Evolutionary conservation across 331 rosid genomes (phyloP), one percentile per base, ranked within the genome.

Genomic region (Stylosanthes scabra): DNA sequence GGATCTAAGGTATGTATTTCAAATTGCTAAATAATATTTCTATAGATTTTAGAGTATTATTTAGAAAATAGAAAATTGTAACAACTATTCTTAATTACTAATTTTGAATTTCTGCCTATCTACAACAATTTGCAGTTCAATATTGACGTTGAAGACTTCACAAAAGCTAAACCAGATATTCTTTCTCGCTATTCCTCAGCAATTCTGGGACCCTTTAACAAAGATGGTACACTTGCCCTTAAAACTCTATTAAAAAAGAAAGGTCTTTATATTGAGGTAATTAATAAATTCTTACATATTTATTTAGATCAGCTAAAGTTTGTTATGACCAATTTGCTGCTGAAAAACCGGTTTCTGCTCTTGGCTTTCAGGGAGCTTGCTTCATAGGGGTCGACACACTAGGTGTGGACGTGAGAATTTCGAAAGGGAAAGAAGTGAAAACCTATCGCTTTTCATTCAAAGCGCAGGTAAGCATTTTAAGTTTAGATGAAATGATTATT

Each of bases 161-260:
- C 81, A 85, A 89, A 83, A 74, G 97, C 98, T 16, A 91, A 91
- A 76, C 96, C 97, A 52, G 98, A 93, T 84, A n/a, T n/a, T n/a
- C n/a, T n/a, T n/a, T n/a, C n/a, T n/a, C n/a, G n/a, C n/a, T n/a
- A n/a, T n/a, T n/a, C n/a, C n/a, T n/a, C n/a, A n/a, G n/a, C n/a
- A n/a, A n/a, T n/a, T n/a, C n/a, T n/a, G n/a, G n/a, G n/a, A n/a
- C n/a, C n/a, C n/a, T n/a, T n/a, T n/a, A n/a, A n/a, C n/a, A n/a
- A n/a, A n/a, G n/a, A n/a, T n/a, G n/a, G n/a, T n/a, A n/a, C n/a
- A n/a, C n/a, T n/a, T n/a, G n/a, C n/a, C n/a, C n/a, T n/a, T n/a
- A n/a, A n/a, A n/a, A n/a, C n/a, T n/a, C n/a, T n/a, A n/a, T n/a
- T n/a, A n/a, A n/a, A n/a, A n/a, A n/a, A 20, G 25, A 20, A 20